phyloP scores from a whole-genome alignment of 2,329 filamentous ascomycete genomes.

The Chalaropsis thielavioides region DNA sequence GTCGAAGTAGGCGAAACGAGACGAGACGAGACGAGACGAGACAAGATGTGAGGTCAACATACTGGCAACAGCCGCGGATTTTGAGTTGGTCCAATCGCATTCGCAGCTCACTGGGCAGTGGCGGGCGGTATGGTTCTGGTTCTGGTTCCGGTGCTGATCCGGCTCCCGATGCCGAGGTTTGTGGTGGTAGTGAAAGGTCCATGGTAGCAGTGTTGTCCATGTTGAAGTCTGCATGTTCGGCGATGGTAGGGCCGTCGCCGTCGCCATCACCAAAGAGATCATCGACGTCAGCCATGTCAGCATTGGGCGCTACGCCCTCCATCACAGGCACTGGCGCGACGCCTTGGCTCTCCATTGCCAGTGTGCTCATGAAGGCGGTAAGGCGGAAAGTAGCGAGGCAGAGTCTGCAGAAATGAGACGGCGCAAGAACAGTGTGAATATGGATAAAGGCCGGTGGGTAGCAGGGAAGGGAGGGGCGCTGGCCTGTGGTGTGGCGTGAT shows the following conservation, averaged over 20 bases:
- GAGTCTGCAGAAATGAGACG: not conserved
- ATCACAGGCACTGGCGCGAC: slow-evolving; percentile 5
- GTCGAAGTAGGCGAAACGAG: not conserved
- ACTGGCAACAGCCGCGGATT: slow-evolving; percentile 68
- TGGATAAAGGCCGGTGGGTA: too few relatives aligned
- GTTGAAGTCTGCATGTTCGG: slow-evolving; percentile 11
- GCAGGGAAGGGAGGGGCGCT: too few relatives aligned
- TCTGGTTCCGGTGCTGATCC: slow-evolving; percentile 21
- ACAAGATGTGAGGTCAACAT: slow-evolving; percentile 25
- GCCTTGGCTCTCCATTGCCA: slow-evolving; percentile 17
- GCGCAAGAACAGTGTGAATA: not conserved
- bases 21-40: too few relatives aligned
- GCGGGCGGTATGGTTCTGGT: slow-evolving; percentile 31
- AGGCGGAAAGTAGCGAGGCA: not conserved
- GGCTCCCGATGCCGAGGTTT: slow-evolving; percentile 17
- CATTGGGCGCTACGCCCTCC: slow-evolving; percentile 28
- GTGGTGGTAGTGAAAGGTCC: slow-evolving; percentile 27
- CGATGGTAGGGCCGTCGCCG: slow-evolving; percentile 24
- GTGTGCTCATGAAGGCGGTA: not conserved
- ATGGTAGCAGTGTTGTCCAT: slow-evolving; percentile 40
- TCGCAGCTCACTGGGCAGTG: slow-evolving; percentile 49
- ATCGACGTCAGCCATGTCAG: slow-evolving; percentile 47
- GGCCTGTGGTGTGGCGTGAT: too few relatives aligned
- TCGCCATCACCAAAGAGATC: slow-evolving; percentile 49
- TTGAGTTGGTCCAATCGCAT: slow-evolving; percentile 65